Evolutionary conservation across 441 rosid genomes (phyloP), one percentile per base, ranked within the genome.

Genomic region (Pelargonium cotyledonis): DNA sequence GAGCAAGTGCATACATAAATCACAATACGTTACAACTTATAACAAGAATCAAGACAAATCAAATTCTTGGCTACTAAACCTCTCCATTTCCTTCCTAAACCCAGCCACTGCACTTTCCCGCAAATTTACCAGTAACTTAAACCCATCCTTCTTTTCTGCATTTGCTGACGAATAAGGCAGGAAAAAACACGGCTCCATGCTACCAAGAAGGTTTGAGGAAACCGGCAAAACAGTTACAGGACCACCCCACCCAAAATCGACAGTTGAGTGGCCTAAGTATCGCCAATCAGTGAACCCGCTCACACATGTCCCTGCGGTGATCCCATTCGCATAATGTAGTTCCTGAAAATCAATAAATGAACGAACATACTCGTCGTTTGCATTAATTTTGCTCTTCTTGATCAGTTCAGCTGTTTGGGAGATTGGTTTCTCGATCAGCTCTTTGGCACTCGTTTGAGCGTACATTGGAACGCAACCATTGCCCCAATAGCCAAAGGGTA

Each of bases 271-370:
- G 18, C 98, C 96, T 35, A 92, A 71, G 70, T 92, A 88, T 72
- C 97, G 77, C 98, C 96, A 89, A 72, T 93, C 96, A 3, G 98
- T 90, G 85, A 90, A 89, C 14, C 96, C 91, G 26, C 96, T 88
- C 74, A 90, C 90, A 61, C 82, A 84, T 70, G 75, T 65, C 16
- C 88, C 91, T 1, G 88, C 86, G 11, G 83, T 81, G 65, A 75
- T 78, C 4, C 85, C 88, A 60, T 83, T 87, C 15, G 58, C 76
- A 31, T 73, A 66, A 63, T 88, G 83, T 19, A 81, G 73, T 55
- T 84, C 91, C 43, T 86, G 92, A n/a, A 86, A 86, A 75, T 93
- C 94, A 10, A 93, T 81, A 73, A 84, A 90, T 0, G 97, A 89
- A 1, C 88, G 88, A 29, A 89, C 86, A 6, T 87, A 88, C 35